Percentiles rank a stretch among this genome's conserved stretches.
Conservation (phyloP, 2,329 filamentous ascomycete genomes). For the Dendryphion nanum region DNA sequence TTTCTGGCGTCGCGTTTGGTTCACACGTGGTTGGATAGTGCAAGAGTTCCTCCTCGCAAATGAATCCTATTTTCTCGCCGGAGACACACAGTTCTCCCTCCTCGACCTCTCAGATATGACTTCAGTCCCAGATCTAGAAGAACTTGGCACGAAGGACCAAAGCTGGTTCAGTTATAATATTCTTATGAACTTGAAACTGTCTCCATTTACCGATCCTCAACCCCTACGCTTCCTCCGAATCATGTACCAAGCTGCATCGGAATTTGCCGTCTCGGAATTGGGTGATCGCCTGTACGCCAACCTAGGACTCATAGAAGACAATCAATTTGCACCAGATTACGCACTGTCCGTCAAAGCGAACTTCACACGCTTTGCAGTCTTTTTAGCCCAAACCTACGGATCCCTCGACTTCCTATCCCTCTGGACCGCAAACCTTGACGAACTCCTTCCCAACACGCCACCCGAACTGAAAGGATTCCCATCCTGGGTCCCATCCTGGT, state of each 20-base stretch:
- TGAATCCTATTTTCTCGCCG: too few relatives aligned
- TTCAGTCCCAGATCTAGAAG: too few relatives aligned
- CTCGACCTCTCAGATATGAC: too few relatives aligned
- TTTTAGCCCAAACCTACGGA: slow-evolving; percentile 7
- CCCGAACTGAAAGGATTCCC: too few relatives aligned
- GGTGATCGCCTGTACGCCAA: slow-evolving; percentile 13
- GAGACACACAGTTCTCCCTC: too few relatives aligned
- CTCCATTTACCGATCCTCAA: slow-evolving; percentile 9
- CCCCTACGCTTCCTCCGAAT: slow-evolving; percentile 11
- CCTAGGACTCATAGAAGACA: slow-evolving; percentile 10
- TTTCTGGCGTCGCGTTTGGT: too few relatives aligned
- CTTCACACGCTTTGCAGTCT: slow-evolving; percentile 10
- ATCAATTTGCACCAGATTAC: slow-evolving; percentile 14
- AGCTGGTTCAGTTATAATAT: slow-evolving; percentile 6
- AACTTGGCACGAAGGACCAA: too few relatives aligned
- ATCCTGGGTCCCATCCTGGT: too few relatives aligned
- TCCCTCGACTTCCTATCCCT: slow-evolving; percentile 15
- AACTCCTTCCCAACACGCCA: too few relatives aligned
- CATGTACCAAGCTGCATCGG: slow-evolving; percentile 6
- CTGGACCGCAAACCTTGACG: slow-evolving; percentile 16
- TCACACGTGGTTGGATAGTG: too few relatives aligned
- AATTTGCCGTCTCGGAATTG: slow-evolving; percentile 10
- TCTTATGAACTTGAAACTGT: slow-evolving; percentile 13
- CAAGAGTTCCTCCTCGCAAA: too few relatives aligned
- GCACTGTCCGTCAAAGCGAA: slow-evolving; percentile 4